Conservation (phyloP, 108 stramenopile species). For the Pelagomonas calceolata region DNA sequence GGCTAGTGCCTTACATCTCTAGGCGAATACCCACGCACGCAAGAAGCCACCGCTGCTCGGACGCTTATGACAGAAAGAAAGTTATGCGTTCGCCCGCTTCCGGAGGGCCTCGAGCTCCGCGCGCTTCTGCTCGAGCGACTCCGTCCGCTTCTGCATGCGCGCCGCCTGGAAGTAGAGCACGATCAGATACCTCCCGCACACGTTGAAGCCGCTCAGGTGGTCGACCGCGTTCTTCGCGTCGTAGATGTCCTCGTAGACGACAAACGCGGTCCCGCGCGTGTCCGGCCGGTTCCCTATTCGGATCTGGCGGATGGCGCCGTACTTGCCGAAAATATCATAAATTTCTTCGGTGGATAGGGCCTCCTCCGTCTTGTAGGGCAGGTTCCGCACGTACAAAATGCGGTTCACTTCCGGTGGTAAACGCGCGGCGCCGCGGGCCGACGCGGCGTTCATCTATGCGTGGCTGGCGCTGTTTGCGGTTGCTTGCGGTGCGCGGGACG, state of each 20-base stretch:
- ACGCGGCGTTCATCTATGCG: slow-evolving; percentile 11
- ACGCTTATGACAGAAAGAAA: too few species aligned
- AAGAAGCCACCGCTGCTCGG: too few species aligned
- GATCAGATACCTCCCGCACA: slow-evolving; percentile 88
- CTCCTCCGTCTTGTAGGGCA: slow-evolving; percentile 66
- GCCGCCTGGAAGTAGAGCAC: slow-evolving; percentile 92
- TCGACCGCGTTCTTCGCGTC: slow-evolving; percentile 96
- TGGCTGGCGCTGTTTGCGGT: too few species aligned
- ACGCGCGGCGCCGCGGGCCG: slow-evolving; percentile 23
- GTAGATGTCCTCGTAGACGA: slow-evolving; percentile 83
- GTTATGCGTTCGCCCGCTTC: too few species aligned
- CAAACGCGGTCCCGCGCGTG: slow-evolving; percentile 94
- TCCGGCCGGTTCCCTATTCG: slow-evolving; percentile 67
- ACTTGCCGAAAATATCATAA: slow-evolving; percentile 97
- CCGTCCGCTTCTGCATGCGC: slow-evolving; percentile 48
- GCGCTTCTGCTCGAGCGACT: slow-evolving; percentile 64
- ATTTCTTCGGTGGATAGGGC: slow-evolving; percentile 83
- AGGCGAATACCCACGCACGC: too few species aligned
- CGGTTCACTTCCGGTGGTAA: slow-evolving; percentile 95
- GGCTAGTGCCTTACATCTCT: too few species aligned
- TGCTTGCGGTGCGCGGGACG: too few species aligned
- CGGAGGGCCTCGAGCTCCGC: slow-evolving; percentile 84
- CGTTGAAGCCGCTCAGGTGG: slow-evolving; percentile 91
- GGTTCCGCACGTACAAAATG: slow-evolving; percentile 87
- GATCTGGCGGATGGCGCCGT: slow-evolving; percentile 94